Conservation (phyloP, 2,329 filamentous ascomycete species). For the Fusarium globosum region DNA sequence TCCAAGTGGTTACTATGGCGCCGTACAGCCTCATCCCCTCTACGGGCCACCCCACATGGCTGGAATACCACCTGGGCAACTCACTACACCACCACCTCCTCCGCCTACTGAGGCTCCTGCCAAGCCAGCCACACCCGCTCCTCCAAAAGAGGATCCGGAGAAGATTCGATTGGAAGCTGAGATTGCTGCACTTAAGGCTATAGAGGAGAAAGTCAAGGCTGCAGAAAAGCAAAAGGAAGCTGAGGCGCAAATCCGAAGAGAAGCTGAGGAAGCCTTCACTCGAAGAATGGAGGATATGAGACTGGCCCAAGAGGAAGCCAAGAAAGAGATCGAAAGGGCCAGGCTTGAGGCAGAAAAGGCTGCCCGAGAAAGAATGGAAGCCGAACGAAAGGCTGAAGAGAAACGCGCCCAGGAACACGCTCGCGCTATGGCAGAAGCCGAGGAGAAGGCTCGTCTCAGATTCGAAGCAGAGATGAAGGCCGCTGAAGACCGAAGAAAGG, state of each 20-base stretch:
- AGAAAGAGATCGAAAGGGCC: conserved; percentile 53
- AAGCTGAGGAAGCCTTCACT: conserved; percentile 57
- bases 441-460: conserved; percentile 59
- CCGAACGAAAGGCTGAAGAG: conserved; percentile 43
- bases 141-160: conserved; percentile 62
- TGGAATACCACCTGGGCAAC: conserved; percentile 50
- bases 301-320: conserved; percentile 38
- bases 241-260: conserved; percentile 58
- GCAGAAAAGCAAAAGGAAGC: conserved; percentile 57
- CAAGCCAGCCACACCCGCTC: conserved; percentile 56
- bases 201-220: conserved; percentile 58
- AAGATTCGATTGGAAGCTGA: conserved; percentile 71
- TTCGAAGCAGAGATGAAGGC: conserved; percentile 58
- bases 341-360: conserved; percentile 55
- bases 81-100: conserved; percentile 52
- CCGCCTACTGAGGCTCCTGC: conserved; percentile 50
- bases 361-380: conserved; percentile 59
- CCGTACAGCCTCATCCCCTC: conserved; percentile 41
- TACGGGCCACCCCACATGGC: conserved; percentile 50
- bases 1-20: conserved; percentile 48
- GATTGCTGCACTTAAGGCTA: conserved; percentile 62
- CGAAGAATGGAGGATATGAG: conserved; percentile 44
- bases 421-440: conserved; percentile 57
- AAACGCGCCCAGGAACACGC: conserved; percentile 56
- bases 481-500: conserved; percentile 58